phyloP scores from a whole-genome alignment of 2,329 filamentous ascomycete genomes.

The Diplodia scrobiculata region DNA sequence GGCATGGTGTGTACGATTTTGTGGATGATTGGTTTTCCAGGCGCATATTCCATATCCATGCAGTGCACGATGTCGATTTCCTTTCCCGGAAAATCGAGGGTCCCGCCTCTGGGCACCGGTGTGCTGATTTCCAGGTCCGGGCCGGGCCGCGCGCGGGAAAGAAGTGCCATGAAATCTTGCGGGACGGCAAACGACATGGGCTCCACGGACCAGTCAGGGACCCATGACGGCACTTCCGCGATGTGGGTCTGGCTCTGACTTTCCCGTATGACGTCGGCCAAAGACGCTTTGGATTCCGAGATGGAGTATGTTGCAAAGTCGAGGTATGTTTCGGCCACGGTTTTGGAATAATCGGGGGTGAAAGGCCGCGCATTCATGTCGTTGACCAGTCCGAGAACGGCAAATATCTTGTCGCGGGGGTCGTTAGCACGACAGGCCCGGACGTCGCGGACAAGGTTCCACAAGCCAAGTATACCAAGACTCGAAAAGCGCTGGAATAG shows the following conservation, averaged over 20 bases:
- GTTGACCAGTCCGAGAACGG: not conserved
- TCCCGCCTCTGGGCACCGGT: not conserved
- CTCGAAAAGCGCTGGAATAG: not conserved
- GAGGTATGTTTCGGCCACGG: not conserved
- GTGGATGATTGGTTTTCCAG: not conserved
- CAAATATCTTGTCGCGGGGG: slow-evolving; percentile 1
- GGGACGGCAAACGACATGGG: not conserved
- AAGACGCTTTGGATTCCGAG: not conserved
- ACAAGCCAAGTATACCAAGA: not conserved
- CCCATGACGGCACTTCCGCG: not conserved
- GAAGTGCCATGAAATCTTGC: not conserved
- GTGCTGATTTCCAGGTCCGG: not conserved
- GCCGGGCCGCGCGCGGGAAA: not conserved
- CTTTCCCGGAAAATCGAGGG: not conserved
- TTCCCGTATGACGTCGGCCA: not conserved
- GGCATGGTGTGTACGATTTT: not conserved
- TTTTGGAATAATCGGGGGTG: not conserved
- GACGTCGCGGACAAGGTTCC: not conserved
- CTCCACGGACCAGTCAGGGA: not conserved
- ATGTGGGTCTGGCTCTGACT: not conserved
- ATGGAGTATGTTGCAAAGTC: not conserved
- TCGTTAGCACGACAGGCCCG: not conserved
- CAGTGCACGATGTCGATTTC: not conserved
- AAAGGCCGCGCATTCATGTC: not conserved
- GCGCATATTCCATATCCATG: not conserved